Evolutionary conservation across 495 filamentous ascomycete genomes (phyloP).

Genomic region (Talaromyces ruber): DNA sequence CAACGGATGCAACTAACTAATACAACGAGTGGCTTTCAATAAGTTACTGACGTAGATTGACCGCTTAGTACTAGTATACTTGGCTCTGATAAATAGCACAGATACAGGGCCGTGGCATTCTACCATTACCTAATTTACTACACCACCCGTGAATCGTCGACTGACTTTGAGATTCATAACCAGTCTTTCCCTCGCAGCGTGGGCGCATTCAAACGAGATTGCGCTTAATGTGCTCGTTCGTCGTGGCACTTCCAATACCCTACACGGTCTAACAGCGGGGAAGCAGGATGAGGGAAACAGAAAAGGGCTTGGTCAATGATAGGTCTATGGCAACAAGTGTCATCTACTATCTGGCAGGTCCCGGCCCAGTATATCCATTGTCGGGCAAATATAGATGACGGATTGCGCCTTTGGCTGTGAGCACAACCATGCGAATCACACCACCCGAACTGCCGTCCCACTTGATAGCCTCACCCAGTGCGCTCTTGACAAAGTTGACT

Average conservation of each 20-base stretch:
- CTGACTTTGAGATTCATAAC: background rate
- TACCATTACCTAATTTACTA: background rate
- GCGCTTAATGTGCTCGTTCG: background rate
- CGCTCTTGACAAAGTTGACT: conserved; percentile 84
- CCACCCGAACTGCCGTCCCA: conserved; percentile 99
- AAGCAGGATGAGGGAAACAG: background rate
- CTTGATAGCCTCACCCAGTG: conserved; percentile 90
- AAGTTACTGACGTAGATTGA: background rate
- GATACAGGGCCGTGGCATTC: background rate
- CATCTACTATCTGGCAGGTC: conserved; percentile 16
- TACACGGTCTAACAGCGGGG: background rate
- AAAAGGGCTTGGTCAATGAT: background rate
- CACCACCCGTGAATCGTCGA: background rate
- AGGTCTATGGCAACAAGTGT: background rate
- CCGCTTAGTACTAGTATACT: too few relatives aligned
- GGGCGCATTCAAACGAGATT: background rate
- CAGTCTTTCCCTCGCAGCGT: background rate
- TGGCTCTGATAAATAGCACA: background rate
- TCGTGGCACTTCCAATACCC: background rate
- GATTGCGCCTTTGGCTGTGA: conserved; percentile 80
- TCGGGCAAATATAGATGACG: conserved; percentile 88
- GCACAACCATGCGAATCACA: conserved; percentile 93
- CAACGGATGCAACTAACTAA: background rate
- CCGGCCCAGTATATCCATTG: conserved; percentile 64
- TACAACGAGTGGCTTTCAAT: too few relatives aligned